Base-by-base conservation (phyloP, 1,284 basidiomycete species). In the Austropuccinia psidii region DNA sequence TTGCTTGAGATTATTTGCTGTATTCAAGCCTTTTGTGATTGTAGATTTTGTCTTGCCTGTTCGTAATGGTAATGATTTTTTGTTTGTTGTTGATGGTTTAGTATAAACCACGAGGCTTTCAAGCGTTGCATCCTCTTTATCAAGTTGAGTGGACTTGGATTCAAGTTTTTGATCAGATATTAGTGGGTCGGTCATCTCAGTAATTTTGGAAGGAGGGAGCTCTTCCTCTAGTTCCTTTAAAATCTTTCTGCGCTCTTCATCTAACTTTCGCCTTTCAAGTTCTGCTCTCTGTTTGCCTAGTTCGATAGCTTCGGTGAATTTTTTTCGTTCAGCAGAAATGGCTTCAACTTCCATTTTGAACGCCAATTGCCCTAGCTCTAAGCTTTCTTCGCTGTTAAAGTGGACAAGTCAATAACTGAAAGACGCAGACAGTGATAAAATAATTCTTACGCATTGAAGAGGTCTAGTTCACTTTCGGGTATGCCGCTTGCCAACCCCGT, bases 21-120 rank as follows among this genome's bases (percentile, higher is more conserved):
- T 27, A 19, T 31, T 31, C 24, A 64, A 33, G 17, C 60, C 9
- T 45, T 64, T 68, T 0, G 65, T 41, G 15, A 55, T 43, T 8
- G 65, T 54, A 17, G 65, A 68, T 37, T 39, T 52, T 5, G 50
- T 17, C 33, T 68, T 68, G 27, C 65, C 52, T 17, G 21, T 33
- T 5, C 9, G 52, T 11, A 17, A 27, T 17, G n/a, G 19, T 50
- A 5, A 4, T 31, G 35, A 39, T n/a, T 6, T 15, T 41, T 67
- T 67, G n/a, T 49, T 31, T 9, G 4, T 50, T 0, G 49, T 6
- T 15, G n/a, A 13, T 0, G 64, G 21, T 41, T 68, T 55, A 4
- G 65, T 68, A n/a, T 41, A 68, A 21, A 68, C 65, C 1, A 68
- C 52, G 19, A 68, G 35, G 21, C 65, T 68, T 9, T 55, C 50